Conservation (phyloP, 352 stramenopile genomes). For the Phytopythium helicoides region DNA sequence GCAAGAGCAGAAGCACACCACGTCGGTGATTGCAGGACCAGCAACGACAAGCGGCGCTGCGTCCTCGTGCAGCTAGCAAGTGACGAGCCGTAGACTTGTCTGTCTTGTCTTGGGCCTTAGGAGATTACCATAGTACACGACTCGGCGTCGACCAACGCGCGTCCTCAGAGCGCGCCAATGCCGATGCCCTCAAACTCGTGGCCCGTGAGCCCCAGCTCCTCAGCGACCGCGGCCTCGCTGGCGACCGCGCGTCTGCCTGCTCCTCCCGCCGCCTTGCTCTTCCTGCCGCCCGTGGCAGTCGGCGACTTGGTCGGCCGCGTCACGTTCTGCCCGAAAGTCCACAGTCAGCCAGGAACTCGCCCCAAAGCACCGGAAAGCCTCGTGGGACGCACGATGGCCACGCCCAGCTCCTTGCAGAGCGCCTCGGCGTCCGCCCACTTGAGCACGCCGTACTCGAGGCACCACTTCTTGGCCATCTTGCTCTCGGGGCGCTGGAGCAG, state of each 20-base stretch:
- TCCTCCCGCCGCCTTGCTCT: conserved; percentile 24
- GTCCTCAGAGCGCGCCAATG: conserved; percentile 47
- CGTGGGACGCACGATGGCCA: conserved; percentile 45
- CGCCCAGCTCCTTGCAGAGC: conserved; percentile 72
- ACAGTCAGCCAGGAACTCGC: conserved; percentile 6
- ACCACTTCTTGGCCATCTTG: conserved; percentile 89
- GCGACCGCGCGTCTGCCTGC: conserved; percentile 16
- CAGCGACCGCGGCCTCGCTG: conserved; percentile 46
- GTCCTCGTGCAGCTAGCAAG: no score
- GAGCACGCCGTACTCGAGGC: conserved; percentile 87
- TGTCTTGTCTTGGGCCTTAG: neutral
- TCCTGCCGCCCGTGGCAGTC: conserved; percentile 30
- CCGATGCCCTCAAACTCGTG: conserved; percentile 63
- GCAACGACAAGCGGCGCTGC: no score
- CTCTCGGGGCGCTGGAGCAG: conserved; percentile 81
- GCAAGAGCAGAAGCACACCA: no score
- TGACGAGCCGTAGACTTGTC: no score
- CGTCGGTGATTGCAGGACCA: no score
- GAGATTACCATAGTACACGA: neutral
- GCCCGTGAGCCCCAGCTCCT: conserved; percentile 53
- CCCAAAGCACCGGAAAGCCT: conserved; percentile 9
- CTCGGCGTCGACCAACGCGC: neutral
- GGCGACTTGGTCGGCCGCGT: conserved; percentile 38
- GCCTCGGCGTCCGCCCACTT: conserved; percentile 81
- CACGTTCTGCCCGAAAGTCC: conserved; percentile 48